These are phyloP conservation scores for Malus sieversii DNA, from an alignment of 306 rosid species.

Conservation along the genomic window DNA sequence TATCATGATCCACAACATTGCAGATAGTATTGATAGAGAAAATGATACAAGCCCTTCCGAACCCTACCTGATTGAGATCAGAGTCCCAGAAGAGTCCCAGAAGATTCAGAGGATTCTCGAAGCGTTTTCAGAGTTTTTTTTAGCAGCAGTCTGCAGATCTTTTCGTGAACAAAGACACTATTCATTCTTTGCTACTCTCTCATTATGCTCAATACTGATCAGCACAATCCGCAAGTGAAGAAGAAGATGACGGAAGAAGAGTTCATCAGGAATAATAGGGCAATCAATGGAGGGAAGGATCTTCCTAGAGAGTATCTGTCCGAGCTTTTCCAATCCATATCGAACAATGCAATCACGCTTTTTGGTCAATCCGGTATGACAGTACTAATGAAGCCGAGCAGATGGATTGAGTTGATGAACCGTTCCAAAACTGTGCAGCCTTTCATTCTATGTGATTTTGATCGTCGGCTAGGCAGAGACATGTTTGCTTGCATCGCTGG, in stretches of 20 bases:
- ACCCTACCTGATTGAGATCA: constrained; percentile 28
- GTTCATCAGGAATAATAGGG: constrained; percentile 78
- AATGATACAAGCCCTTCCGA: constrained; percentile 35
- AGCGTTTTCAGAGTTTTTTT: constrained; percentile 65
- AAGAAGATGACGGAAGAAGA: constrained; percentile 95
- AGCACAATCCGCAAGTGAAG: constrained; percentile 93
- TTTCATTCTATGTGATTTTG: constrained; percentile 39
- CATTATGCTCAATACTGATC: constrained; percentile 94
- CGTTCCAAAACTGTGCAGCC: constrained; percentile 37
- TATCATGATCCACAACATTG: constrained; percentile 67
- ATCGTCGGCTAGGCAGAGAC: constrained; percentile 64
- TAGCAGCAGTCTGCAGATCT: constrained; percentile 56
- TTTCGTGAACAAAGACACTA: constrained; percentile 66
- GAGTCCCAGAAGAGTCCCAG: constrained; percentile 91
- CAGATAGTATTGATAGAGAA: constrained; percentile 63
- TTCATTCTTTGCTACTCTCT: constrained; percentile 80
- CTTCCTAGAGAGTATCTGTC: constrained; percentile 80
- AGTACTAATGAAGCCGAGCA: constrained; percentile 65
- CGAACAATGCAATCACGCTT: constrained; percentile 46
- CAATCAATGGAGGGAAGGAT: constrained; percentile 84
- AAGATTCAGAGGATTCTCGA: constrained; percentile 81
- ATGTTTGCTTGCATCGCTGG: constrained; percentile 95
- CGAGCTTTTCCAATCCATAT: constrained; percentile 72
- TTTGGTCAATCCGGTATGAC: constrained; percentile 34
- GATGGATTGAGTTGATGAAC: constrained; percentile 83